Evolutionary conservation across 176 grass and related monocot species (phyloP), one percentile per base, ranked within the genome.

Genomic region (barley (Hordeum vulgare)): DNA sequence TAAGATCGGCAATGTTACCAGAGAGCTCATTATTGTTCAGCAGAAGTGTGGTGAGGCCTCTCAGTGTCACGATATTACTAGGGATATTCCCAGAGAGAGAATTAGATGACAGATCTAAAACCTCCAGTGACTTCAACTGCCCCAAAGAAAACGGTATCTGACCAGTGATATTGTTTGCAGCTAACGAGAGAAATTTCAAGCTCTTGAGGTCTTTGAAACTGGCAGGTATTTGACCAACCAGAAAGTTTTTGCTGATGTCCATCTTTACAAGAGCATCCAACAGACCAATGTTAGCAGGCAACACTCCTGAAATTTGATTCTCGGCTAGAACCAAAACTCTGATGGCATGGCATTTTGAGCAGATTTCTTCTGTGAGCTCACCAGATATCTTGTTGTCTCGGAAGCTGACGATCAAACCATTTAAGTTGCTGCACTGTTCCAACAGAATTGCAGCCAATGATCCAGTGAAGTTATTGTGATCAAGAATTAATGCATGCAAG

Each of bases 71-170:
- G 78, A 93, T 44, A 73, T 82, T 85, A 79, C 34, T 80, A 73
- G 94, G 94, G 85, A 96, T 87, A 60, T 80, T 81, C 73, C 94
- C 94, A 24, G 61, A 78, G 1, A 97, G 80, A 82, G 85, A 92
- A 92, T 97, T 97, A 68, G 85, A 94, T 14, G 94, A 97, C 15
- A 97, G 92, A 92, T 97, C 92, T 79, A 97, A 79, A 83, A 94
- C 79, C 80, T 94, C 80, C 40, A 97, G 85, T 66, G 85, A 92
- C 75, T 67, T 76, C 80, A 97, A 88, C 63, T 88, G 76, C 80
- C 76, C 78, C 57, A 90, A 84, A 61, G 66, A 93, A 62, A 69
- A 64, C 9, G 94, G 94, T 75, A 97, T 84, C 18, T 63, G 45
- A 33, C 90, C 94, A 86, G 40, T 97, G 15, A 97, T 39, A 75